Conservation (phyloP, 768 basidiomycete genomes). For the Tricholoma furcatifolium region DNA sequence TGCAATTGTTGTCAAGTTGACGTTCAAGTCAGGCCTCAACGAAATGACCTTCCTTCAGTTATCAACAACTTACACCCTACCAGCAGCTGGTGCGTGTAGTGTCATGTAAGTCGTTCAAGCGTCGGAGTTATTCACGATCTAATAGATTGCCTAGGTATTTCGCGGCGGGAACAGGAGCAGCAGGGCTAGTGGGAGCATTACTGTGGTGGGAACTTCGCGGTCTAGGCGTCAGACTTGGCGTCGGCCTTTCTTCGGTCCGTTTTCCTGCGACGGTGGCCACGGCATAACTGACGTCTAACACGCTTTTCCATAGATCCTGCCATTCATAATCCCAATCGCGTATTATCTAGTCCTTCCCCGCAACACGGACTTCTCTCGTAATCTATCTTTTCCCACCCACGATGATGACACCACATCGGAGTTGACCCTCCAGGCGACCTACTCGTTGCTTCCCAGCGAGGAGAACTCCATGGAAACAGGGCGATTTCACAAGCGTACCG, state of each 20-base stretch:
- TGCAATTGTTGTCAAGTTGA: neutral
- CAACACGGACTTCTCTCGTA: constrained; percentile 45
- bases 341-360: constrained; percentile 79
- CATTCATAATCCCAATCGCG: constrained; percentile 73
- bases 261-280: neutral
- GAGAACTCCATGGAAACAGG: constrained; percentile 43
- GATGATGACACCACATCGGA: constrained; percentile 33
- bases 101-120: constrained; percentile 59
- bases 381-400: constrained; percentile 31
- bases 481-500: constrained; percentile 37
- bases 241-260: constrained; percentile 79
- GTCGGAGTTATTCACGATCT: neutral
- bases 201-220: constrained; percentile 94
- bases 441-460: constrained; percentile 37
- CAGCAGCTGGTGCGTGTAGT: constrained; percentile 67
- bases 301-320: constrained; percentile 58
- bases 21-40: constrained; percentile 64
- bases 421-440: constrained; percentile 30
- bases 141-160: constrained; percentile 62
- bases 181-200: constrained; percentile 88
- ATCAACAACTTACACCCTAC: constrained; percentile 72
- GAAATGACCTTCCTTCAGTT: constrained; percentile 94
- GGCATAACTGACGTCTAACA: neutral
- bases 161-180: constrained; percentile 91
- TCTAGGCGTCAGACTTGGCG: constrained; percentile 78